Conservation (phyloP, 306 rosid genomes). For the Citrullus mucosospermus region DNA sequence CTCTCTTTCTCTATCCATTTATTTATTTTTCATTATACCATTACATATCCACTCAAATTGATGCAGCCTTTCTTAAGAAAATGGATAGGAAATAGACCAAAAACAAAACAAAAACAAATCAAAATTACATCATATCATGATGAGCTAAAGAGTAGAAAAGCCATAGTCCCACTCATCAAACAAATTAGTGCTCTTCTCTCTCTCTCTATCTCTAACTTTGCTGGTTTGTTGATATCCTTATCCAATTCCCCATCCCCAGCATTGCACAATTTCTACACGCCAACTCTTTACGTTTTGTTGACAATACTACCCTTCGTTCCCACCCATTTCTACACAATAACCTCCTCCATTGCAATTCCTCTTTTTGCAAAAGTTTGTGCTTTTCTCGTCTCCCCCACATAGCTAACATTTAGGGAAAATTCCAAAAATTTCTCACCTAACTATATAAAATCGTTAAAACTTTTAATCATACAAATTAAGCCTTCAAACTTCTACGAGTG, state of each 20-base stretch:
- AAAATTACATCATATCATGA: slow-evolving; percentile 9
- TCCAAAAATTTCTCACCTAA: too few species aligned
- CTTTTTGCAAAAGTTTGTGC: background rate
- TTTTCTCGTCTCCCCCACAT: background rate
- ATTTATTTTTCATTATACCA: background rate
- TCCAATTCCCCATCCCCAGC: slow-evolving; percentile 26
- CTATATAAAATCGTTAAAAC: too few species aligned
- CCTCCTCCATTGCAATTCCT: too few species aligned
- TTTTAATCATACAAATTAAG: too few species aligned
- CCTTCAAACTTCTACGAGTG: too few species aligned
- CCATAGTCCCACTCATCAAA: slow-evolving; percentile 35
- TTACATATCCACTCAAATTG: slow-evolving; percentile 33
- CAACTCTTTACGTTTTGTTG: slow-evolving; percentile 28
- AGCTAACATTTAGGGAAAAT: too few species aligned
- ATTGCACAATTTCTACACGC: slow-evolving; percentile 64
- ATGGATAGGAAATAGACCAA: background rate
- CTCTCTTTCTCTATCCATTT: slow-evolving; percentile 10
- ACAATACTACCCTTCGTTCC: slow-evolving; percentile 45
- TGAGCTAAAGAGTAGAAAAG: slow-evolving; percentile 30
- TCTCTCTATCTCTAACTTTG: slow-evolving; percentile 19
- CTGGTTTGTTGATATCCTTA: slow-evolving; percentile 48
- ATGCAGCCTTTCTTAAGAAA: background rate
- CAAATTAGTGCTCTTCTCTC: slow-evolving; percentile 35
- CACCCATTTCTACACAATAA: slow-evolving; percentile 13
- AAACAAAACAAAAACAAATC: background rate